phyloP scores from a whole-genome alignment of 164 flowering plant genomes.

The Pachysandra terminalis region DNA sequence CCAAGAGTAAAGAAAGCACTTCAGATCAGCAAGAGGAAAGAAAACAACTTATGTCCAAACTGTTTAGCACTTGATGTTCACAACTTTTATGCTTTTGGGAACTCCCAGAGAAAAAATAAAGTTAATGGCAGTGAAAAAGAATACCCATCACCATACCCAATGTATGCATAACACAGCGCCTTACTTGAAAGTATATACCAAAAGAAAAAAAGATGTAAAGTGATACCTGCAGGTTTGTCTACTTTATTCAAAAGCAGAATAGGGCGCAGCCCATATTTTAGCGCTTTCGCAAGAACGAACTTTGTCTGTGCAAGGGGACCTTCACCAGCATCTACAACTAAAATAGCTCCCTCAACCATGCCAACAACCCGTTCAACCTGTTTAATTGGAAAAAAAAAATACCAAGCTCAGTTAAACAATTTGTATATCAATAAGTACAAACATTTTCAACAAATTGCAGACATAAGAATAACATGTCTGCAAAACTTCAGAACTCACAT shows the following conservation, averaged over 20 bases:
- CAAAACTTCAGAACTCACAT: slow-evolving; percentile 19
- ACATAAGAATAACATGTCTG: neutral
- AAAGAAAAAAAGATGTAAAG: neutral
- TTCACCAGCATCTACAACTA: slow-evolving; percentile 99
- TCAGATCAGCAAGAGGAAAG: neutral
- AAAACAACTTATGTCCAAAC: no score
- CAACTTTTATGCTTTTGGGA: no score
- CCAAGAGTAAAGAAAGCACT: neutral
- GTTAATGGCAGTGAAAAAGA: no score
- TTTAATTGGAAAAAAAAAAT: neutral
- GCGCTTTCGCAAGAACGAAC: slow-evolving; percentile 97
- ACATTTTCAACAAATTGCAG: neutral
- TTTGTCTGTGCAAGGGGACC: slow-evolving; percentile 99
- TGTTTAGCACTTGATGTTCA: no score
- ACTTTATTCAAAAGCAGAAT: slow-evolving; percentile 97
- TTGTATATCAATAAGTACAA: no score
- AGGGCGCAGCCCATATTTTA: slow-evolving; percentile 89
- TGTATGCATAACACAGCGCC: no score
- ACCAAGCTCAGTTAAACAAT: neutral
- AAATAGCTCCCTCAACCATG: slow-evolving; percentile 98
- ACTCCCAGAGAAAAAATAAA: no score
- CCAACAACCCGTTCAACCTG: slow-evolving; percentile 98
- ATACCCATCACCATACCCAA: no score
- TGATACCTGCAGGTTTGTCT: slow-evolving; percentile 81
- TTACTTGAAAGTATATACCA: neutral